These are phyloP conservation scores for Penicillium canariense DNA, from an alignment of 495 filamentous ascomycete genomes.

Conservation along the genomic window DNA sequence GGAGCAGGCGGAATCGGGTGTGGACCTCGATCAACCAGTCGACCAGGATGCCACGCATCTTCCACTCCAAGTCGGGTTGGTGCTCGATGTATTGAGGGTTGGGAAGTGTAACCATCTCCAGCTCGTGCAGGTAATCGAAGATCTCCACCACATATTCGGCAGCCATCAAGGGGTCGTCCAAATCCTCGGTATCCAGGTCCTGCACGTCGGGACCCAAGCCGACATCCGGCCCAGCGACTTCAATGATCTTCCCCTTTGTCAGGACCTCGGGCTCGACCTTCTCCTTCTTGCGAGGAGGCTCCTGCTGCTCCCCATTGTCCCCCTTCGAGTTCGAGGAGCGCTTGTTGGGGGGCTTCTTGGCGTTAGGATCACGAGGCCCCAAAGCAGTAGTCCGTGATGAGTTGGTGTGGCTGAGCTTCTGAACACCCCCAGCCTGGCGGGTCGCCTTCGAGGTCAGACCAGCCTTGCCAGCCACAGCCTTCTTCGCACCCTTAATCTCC, in stretches of 20 bases:
- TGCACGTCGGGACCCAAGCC: constrained; percentile 31
- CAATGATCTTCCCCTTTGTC: constrained; percentile 30
- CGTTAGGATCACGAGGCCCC: constrained; percentile 60
- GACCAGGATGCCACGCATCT: constrained; percentile 94
- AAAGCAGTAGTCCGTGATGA: constrained; percentile 59
- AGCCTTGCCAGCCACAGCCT: constrained; percentile 54
- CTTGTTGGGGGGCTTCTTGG: constrained; percentile 64
- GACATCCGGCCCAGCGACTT: constrained; percentile 34
- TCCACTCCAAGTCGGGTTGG: constrained; percentile 94
- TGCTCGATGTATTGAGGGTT: constrained; percentile 93
- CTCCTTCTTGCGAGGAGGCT: constrained; percentile 54
- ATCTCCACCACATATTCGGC: constrained; percentile 97
- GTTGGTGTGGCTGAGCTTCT: constrained; percentile 69
- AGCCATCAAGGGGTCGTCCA: constrained; percentile 94
- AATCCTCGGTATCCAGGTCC: constrained; percentile 80
- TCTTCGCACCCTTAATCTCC: constrained; percentile 67
- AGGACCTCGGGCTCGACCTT: constrained; percentile 39
- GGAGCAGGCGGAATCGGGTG: constrained; percentile 91
- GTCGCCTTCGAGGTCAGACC: constrained; percentile 76
- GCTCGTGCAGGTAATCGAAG: constrained; percentile 89
- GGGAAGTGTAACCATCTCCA: constrained; percentile 79
- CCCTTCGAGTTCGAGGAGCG: constrained; percentile 46
- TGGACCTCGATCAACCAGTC: constrained; percentile 99
- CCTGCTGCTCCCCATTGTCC: constrained; percentile 59
- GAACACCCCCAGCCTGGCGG: constrained; percentile 65